Base-by-base conservation (phyloP, 2,329 filamentous ascomycete genomes). In the Alternaria rosae region DNA sequence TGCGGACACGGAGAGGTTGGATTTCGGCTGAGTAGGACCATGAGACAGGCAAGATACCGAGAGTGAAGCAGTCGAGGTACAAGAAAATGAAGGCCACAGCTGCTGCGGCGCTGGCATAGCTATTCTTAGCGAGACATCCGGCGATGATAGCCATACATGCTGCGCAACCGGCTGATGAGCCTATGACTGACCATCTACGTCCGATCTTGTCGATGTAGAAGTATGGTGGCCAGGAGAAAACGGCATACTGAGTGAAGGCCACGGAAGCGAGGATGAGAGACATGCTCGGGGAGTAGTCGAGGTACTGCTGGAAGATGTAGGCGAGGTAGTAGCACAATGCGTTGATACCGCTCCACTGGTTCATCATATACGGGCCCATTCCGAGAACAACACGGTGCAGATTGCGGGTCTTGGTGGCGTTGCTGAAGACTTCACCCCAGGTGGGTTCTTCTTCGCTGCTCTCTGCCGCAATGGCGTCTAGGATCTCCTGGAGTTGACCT, bases 1-100 rank as follows among this genome's bases (percentile, higher is more conserved):
- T 80, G 30, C 83, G 76, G 4, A 81, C 83, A 61, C 83, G 81
- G 12, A 85, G 75, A 3, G 84, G 83, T 6, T 85, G 72, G 52
- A 85, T 83, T 67, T 85, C 82, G 1, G 83, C 81, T 5, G 82
- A 81, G 62, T 83, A 83, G 0, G 83, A 81, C 83, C 83, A 85
- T 0, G 83, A 82, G n/a, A 85, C 65, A 1, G 62, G 62, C n/a
- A 71, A 56, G 6, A 73, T 68, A 2, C 69, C 68, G 26, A 70
- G 64, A 6, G 65, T 69, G 45, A 73, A 73, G 41, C 64, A 66
- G 25, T 67, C 67, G 30, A 71, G 65, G 23, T 68, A 73, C 17
- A 72, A 26, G 54, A 73, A 73, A 38, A 73, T 70, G 65, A 83
- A 83, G 0, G 81, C 80, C 5, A 83, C 81, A 6, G 81, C 78